These are phyloP conservation scores for Aspergillus calidoustus DNA, from an alignment of 2,329 filamentous ascomycete species.

Conservation along the genomic window DNA sequence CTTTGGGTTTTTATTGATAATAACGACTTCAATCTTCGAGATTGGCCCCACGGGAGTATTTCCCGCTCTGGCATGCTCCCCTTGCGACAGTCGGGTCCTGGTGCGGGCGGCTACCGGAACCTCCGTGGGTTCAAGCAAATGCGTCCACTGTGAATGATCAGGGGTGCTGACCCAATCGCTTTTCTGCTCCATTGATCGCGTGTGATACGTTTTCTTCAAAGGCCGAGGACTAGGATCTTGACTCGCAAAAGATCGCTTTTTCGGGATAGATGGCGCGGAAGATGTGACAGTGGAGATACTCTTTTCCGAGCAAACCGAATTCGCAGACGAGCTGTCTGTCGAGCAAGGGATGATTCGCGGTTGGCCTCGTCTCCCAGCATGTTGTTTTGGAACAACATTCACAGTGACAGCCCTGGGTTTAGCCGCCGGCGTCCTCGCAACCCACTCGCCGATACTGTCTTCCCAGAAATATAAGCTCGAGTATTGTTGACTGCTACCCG, in stretches of 20 bases:
- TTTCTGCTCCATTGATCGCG: slow-evolving; percentile 23
- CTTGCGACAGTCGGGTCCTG: slow-evolving; percentile 21
- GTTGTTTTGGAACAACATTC: slow-evolving; percentile 9
- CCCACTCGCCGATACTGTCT: slow-evolving; percentile 62
- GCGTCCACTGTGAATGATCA: neutral
- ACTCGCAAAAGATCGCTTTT: slow-evolving; percentile 26
- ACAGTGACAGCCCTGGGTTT: slow-evolving; percentile 26
- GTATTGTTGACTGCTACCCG: slow-evolving; percentile 20
- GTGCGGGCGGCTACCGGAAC: slow-evolving; percentile 27
- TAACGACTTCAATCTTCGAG: slow-evolving; percentile 35
- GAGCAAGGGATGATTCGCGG: slow-evolving; percentile 26
- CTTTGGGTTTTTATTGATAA: slow-evolving; percentile 30
- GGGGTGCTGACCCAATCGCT: slow-evolving; percentile 9
- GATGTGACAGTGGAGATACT: slow-evolving; percentile 36
- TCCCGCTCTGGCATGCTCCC: slow-evolving; percentile 5
- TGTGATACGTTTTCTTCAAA: slow-evolving; percentile 29
- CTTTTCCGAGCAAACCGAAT: slow-evolving; percentile 25
- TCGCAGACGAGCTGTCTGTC: slow-evolving; percentile 30
- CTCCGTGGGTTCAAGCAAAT: slow-evolving; percentile 16
- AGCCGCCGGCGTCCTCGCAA: slow-evolving; percentile 52
- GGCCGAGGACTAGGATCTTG: slow-evolving; percentile 24
- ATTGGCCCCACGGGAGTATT: neutral
- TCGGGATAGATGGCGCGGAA: slow-evolving; percentile 33
- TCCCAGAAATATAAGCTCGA: slow-evolving; percentile 55
- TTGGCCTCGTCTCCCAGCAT: slow-evolving; percentile 18